Evolutionary conservation across 164 flowering plant species (phyloP).

Genomic region (Nelumbo lutea): DNA sequence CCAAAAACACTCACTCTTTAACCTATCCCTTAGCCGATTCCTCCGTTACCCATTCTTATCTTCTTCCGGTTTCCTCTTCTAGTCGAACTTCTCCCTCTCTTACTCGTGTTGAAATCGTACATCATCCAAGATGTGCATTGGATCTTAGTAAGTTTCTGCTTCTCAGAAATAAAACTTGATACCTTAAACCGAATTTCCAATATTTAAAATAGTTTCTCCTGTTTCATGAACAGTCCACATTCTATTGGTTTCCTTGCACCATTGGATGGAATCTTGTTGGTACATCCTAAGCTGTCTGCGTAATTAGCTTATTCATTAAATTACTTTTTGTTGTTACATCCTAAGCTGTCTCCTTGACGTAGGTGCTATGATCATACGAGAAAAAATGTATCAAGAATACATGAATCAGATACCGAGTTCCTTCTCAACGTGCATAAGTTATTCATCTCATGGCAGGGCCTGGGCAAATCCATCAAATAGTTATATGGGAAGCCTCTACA

Average conservation of each 20-base stretch:
- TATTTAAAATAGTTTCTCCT: neutral
- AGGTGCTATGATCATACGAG: slow-evolving; percentile 51
- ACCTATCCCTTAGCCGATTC: too few relatives aligned
- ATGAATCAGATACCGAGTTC: slow-evolving; percentile 70
- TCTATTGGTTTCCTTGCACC: neutral
- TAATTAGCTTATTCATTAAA: neutral
- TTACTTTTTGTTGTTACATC: neutral
- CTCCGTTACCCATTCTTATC: too few relatives aligned
- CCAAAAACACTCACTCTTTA: too few relatives aligned
- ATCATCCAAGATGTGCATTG: neutral
- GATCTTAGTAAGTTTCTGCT: neutral
- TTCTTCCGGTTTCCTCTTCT: too few relatives aligned
- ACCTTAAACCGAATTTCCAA: neutral
- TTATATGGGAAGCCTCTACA: slow-evolving; percentile 84
- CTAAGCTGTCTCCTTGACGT: slow-evolving; percentile 28
- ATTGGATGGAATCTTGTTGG: neutral
- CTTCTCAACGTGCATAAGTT: slow-evolving; percentile 48
- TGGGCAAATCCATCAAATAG: slow-evolving; percentile 64
- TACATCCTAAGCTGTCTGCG: neutral
- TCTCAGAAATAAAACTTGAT: neutral
- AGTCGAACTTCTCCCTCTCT: too few relatives aligned
- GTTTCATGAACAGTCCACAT: too few relatives aligned
- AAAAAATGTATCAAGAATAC: slow-evolving; percentile 79
- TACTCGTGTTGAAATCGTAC: too few relatives aligned
- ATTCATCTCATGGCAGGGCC: slow-evolving; percentile 64